Evolutionary conservation across 192 early-diverging fungal genomes (phyloP).

Genomic region (Coemansia sp.): DNA sequence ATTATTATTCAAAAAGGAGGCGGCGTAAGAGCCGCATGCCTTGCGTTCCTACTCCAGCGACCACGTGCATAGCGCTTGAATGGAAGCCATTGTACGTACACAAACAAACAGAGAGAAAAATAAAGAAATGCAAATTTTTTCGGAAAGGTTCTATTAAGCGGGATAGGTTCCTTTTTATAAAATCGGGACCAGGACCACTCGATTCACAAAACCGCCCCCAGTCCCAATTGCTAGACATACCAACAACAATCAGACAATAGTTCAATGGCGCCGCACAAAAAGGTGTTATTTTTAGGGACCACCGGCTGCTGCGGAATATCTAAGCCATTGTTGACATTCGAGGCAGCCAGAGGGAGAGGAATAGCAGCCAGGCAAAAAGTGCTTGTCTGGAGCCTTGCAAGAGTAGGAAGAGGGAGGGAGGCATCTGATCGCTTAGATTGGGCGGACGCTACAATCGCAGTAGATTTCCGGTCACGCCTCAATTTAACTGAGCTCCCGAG

Average conservation of each 20-base stretch:
- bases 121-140: neutral
- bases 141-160: neutral
- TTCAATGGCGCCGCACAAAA: neutral
- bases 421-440: neutral
- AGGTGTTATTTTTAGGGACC: neutral
- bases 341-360: neutral
- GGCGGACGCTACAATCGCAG: neutral
- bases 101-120: neutral
- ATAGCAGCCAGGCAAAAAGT: neutral
- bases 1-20: slow-evolving; percentile 5
- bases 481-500: neutral
- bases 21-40: neutral
- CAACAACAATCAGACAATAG: neutral
- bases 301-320: slow-evolving; percentile 1
- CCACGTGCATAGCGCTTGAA: slow-evolving; percentile 4
- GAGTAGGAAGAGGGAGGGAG: neutral
- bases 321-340: slow-evolving; percentile 1
- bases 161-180: neutral
- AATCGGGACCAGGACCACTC: neutral
- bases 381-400: neutral
- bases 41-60: neutral
- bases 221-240: neutral
- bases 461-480: neutral
- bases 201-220: neutral
- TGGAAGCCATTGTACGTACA: neutral